Evolutionary conservation across 805 yeast species (phyloP), one percentile per base, ranked within the genome.

Genomic region (Kluyveromyces dobzhanskii): DNA sequence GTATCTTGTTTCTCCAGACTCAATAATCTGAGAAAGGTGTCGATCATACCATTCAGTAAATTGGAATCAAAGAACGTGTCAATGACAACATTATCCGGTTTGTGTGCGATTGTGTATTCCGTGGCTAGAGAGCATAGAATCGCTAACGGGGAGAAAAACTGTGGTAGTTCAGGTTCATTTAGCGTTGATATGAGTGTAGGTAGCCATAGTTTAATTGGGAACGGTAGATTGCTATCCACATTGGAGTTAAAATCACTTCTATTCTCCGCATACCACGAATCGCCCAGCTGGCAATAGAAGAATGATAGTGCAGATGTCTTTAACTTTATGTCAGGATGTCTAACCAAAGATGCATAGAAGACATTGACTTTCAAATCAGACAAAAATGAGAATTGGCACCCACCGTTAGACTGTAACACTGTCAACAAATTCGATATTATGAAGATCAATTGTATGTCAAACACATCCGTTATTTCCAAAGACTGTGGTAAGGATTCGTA

Each of bases 31-130:
- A 55, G 44, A 21, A 57, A 50, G 13, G 53, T 39, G 5, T 47
- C 40, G 14, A 57, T 33, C 7, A 59, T 38, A 12, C 57, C 53
- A 35, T 50, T 41, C 35, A 49, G 43, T 4, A 55, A 35, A 35
- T 55, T 54, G 5, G 54, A 44, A 21, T 49, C 49, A 4, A 49
- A 41, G 13, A 59, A 37, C 28, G 46, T 55, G 3, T 37, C 34
- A 5, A 51, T 44, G 1, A 59, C 47, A 4, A 60, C 57, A 37
- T 59, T 59, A 28, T 43, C 37, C 13, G 27, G 37, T 16, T 17
- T 17, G 17, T 34, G 17, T 17, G 18, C 19, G 13, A 24, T 4
- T 13, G 29, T 34, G 10, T 24, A 16, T 17, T 34, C 30, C 4
- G 30, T 34, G 4, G 29, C 37, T 24, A 34, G 23, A 8, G 29